Percentiles rank a stretch among this genome's conserved stretches.
phyloP scores from a whole-genome alignment of 1,284 basidiomycete species.

The Mycena sp. region DNA sequence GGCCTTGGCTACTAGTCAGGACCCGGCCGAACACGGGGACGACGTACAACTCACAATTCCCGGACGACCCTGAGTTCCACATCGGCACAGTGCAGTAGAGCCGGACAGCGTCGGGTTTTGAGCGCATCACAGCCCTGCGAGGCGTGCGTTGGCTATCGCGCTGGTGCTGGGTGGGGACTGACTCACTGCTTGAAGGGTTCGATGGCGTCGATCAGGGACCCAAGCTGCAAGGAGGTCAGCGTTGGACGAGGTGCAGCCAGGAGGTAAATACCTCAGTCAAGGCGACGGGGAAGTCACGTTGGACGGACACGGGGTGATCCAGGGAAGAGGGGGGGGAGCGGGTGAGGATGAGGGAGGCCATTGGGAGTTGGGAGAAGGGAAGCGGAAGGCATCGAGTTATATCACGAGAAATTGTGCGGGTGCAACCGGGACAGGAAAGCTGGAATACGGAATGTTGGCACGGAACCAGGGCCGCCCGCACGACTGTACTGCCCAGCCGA shows the following conservation, averaged over 20 bases:
- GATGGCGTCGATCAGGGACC: slow-evolving; percentile 60
- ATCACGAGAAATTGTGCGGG: not conserved
- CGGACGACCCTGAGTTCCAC: slow-evolving; percentile 63
- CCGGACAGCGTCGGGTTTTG: slow-evolving; percentile 47
- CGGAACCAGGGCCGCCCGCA: not conserved
- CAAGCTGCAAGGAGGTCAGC: slow-evolving; percentile 48
- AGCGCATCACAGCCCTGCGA: slow-evolving; percentile 50
- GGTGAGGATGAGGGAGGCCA: slow-evolving; percentile 10
- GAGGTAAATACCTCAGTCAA: slow-evolving; percentile 10
- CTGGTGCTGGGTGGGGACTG: not conserved
- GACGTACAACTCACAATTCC: slow-evolving; percentile 57
- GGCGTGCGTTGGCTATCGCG: not conserved
- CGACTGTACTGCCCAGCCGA: too few species aligned
- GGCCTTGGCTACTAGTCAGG: slow-evolving; percentile 45
- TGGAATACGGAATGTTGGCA: not conserved
- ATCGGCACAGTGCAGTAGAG: slow-evolving; percentile 74
- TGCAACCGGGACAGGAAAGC: not conserved
- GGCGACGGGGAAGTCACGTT: not conserved
- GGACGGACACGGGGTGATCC: not conserved
- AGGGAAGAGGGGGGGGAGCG: slow-evolving; percentile 26
- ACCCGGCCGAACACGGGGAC: not conserved
- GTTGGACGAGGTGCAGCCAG: not conserved
- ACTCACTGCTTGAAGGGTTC: slow-evolving; percentile 66
- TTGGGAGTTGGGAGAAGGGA: not conserved
- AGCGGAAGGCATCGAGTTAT: not conserved